Evolutionary conservation across 345 rosid genomes (phyloP).

Genomic region (Citrus mangshanensis): DNA sequence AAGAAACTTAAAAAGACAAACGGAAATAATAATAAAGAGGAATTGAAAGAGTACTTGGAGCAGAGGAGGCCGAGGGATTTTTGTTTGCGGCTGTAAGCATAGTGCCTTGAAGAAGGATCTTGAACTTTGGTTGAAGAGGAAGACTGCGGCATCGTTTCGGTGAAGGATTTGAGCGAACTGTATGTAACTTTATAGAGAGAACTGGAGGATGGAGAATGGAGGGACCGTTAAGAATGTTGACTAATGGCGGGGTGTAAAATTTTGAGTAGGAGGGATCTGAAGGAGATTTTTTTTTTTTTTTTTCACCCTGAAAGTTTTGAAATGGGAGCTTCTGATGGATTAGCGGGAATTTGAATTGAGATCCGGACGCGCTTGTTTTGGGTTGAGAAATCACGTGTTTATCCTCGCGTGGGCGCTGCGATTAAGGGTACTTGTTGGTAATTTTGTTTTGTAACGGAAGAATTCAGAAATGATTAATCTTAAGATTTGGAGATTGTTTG

Average conservation of each 20-base stretch:
- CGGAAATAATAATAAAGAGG: not conserved
- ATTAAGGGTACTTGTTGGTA: not conserved
- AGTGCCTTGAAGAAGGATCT: slow-evolving; percentile 52
- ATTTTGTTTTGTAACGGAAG: not conserved
- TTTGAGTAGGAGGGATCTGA: slow-evolving; percentile 11
- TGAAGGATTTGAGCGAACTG: not conserved
- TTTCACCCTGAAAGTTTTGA: slow-evolving; percentile 10
- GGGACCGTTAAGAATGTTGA: slow-evolving; percentile 19
- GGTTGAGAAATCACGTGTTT: not conserved
- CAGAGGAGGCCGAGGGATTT: slow-evolving; percentile 91
- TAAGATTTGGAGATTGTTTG: no score
- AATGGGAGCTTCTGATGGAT: not conserved
- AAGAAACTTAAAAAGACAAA: not conserved
- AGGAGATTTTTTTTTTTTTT: not conserved
- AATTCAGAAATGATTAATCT: no score
- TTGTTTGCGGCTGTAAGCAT: slow-evolving; percentile 71
- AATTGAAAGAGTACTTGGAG: slow-evolving; percentile 50
- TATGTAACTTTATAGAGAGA: not conserved
- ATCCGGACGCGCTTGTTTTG: not conserved
- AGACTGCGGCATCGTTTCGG: slow-evolving; percentile 16
- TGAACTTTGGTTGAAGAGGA: slow-evolving; percentile 27
- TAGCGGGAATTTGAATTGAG: slow-evolving; percentile 32
- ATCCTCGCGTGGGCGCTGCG: not conserved
- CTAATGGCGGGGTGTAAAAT: slow-evolving; percentile 15
- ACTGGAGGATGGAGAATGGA: not conserved